Conservation (phyloP, 495 filamentous ascomycete genomes). For the Podospora tetraspora region DNA sequence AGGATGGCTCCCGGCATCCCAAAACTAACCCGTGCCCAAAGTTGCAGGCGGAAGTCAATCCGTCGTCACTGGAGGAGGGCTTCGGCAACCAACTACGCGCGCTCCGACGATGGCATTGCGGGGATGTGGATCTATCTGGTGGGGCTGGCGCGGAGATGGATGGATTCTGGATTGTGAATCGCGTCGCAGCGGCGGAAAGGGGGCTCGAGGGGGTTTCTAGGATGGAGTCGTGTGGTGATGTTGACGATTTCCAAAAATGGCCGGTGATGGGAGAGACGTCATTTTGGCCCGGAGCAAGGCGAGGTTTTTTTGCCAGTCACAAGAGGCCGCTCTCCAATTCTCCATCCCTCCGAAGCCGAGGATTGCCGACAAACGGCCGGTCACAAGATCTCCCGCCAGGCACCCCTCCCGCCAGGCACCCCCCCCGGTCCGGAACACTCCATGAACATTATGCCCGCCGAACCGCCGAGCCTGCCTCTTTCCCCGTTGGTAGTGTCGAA, state of each 20-base stretch:
- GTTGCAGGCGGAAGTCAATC: constrained; percentile 16
- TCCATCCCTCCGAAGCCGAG: constrained; percentile 30
- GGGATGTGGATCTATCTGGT: neutral
- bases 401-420: too few species aligned
- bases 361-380: constrained; percentile 30
- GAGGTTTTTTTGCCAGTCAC: constrained; percentile 6
- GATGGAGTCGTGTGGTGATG: neutral
- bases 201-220: constrained; percentile 1
- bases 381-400: neutral
- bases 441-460: neutral
- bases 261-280: constrained; percentile 21
- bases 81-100: constrained; percentile 1
- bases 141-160: neutral
- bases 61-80: constrained; percentile 7
- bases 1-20: neutral
- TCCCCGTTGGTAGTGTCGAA: neutral
- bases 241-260: constrained; percentile 14
- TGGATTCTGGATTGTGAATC: neutral
- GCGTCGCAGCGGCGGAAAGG: neutral
- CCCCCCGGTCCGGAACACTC: constrained; percentile 3
- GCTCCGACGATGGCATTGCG: constrained; percentile 20
- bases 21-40: neutral
- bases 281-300: constrained; percentile 11
- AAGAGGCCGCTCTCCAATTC: neutral
- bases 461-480: neutral